Evolutionary conservation across 345 rosid species (phyloP), one percentile per base, ranked within the genome.

Genomic region (Anacardium occidentale): DNA sequence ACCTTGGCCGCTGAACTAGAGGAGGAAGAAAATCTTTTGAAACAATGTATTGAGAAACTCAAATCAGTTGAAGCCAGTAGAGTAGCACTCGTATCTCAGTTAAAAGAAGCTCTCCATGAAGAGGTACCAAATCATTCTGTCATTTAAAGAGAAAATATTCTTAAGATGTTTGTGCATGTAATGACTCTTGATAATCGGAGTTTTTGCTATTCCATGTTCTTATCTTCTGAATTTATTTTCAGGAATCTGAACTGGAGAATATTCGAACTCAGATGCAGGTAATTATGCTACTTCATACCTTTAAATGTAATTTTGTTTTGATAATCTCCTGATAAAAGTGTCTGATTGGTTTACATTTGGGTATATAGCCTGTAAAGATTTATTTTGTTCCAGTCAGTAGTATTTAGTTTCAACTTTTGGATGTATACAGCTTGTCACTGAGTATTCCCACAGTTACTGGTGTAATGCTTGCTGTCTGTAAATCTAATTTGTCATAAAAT

Each of bases 221-320:
- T 66, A 17, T 57, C 63, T 44, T 66, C 15, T 61, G 60, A 62
- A 40, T 47, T 21, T 64, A 53, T 80, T 80, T 60, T 62, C 77
- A 94, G 97, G 97, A 91, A 83, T 92, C 99, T 2, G 89, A 89
- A 78, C 82, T 94, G 77, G 94, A 91, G 83, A 83, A 89, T 76
- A 83, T 94, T n/a, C 84, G 85, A 69, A 86, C 97, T 51, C 98
- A 92, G 84, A 88, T 79, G 77, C 97, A 87, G 90, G 98, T 94
- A 79, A 20, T 66, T 26, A 13, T 56, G 52, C 22, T n/a, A 50
- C 67, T 44, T 44, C 17, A 32, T 59, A 4, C 66, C 24, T 64
- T 25, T 3, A 18, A 47, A 29, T 21, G 20, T 8, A 57, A 25
- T 34, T 18, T 58, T 17, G 20, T 74, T 20, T 70, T 21, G 54